Conservation (phyloP, 441 rosid species). For the Populus hybrid region DNA sequence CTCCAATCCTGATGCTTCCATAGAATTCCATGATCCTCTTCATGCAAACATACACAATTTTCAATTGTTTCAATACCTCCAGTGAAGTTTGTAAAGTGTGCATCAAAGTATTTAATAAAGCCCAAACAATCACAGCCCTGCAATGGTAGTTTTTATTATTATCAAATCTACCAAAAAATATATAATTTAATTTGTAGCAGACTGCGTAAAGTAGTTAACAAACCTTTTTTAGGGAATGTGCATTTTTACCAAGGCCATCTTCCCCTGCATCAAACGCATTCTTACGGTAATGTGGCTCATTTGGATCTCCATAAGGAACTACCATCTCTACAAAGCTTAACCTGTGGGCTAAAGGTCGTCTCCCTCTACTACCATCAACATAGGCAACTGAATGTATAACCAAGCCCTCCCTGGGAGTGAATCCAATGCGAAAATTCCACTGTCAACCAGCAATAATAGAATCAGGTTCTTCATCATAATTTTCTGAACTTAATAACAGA, state of each 20-base stretch:
- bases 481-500: not conserved
- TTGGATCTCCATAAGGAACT: slow-evolving; percentile 94
- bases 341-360: slow-evolving; percentile 83
- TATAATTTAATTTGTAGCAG: slow-evolving; percentile 3
- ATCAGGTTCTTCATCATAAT: slow-evolving; percentile 2
- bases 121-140: slow-evolving; percentile 29
- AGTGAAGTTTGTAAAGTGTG: no score
- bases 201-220: slow-evolving; percentile 14
- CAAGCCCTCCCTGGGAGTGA: slow-evolving; percentile 86
- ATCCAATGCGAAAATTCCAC: slow-evolving; percentile 97
- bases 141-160: slow-evolving; percentile 8
- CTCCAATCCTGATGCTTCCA: no score
- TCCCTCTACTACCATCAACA: slow-evolving; percentile 81
- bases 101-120: no score
- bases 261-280: slow-evolving; percentile 97
- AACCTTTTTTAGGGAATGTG: slow-evolving; percentile 90
- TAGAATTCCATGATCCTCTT: no score
- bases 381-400: slow-evolving; percentile 89
- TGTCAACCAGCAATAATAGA: slow-evolving; percentile 32
- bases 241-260: slow-evolving; percentile 93
- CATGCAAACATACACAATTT: no score
- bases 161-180: not conserved
- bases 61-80: no score
- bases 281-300: slow-evolving; percentile 86
- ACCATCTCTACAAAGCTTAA: slow-evolving; percentile 94